phyloP scores from a whole-genome alignment of 768 basidiomycete species.

The Pleurotus salmoneostramineus region DNA sequence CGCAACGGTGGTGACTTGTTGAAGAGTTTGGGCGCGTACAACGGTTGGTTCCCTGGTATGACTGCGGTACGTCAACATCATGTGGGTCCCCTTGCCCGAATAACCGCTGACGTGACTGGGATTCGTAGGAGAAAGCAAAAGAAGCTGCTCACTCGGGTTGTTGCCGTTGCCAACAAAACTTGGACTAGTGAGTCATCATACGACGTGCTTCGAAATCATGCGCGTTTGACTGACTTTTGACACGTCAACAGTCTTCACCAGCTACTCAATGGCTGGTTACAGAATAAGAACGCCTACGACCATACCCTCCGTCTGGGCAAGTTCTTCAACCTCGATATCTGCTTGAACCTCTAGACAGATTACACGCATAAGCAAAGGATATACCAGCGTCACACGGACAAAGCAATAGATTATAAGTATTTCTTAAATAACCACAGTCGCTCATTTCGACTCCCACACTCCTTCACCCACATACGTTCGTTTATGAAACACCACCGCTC shows the following conservation, averaged over 20 bases:
- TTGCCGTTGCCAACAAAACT: conserved; percentile 77
- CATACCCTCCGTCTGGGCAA: conserved; percentile 44
- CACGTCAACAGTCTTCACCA: conserved; percentile 51
- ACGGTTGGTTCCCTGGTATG: conserved; percentile 63
- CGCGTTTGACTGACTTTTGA: conserved; percentile 1
- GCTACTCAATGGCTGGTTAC: conserved; percentile 70
- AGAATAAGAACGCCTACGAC: conserved; percentile 51
- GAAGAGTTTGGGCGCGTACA: conserved; percentile 65
- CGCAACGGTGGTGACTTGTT: conserved; percentile 50
- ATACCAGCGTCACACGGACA: no score
- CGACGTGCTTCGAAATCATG: no score
- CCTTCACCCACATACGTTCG: no score
- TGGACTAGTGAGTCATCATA: conserved; percentile 66
- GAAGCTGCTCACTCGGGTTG: conserved; percentile 49
- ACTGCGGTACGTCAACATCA: conserved; percentile 41
- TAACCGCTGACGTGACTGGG: conserved; percentile 4
- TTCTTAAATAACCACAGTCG: no score
- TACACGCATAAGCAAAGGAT: background rate
- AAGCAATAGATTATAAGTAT: no score
- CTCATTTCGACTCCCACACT: no score
- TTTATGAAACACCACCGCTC: no score
- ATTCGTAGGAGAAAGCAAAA: conserved; percentile 46
- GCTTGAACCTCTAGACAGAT: conserved; percentile 13
- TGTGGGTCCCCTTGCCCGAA: background rate
- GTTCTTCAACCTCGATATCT: conserved; percentile 62